Evolutionary conservation across 2,329 filamentous ascomycete genomes (phyloP), one percentile per base, ranked within the genome.

Genomic region (Chrysosphaeria jannelii): DNA sequence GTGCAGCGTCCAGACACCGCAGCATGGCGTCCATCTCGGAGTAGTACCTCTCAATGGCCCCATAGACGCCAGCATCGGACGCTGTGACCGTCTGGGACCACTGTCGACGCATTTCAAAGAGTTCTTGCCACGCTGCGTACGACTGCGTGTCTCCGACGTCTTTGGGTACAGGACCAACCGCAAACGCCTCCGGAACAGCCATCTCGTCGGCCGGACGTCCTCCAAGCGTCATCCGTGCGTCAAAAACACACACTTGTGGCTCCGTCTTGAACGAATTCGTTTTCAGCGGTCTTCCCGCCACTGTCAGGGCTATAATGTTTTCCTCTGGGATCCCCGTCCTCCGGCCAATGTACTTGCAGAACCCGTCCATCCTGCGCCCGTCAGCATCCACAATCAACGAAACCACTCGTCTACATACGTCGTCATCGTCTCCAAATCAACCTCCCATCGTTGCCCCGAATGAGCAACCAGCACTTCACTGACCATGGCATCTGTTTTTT

Each of bases 391-490:
- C n/a, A n/a, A n/a, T n/a, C n/a, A n/a, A n/a, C n/a, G n/a, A n/a
- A n/a, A n/a, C n/a, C n/a, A n/a, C n/a, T n/a, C n/a, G n/a, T n/a
- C n/a, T n/a, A n/a, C n/a, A n/a, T n/a, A n/a, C n/a, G n/a, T n/a
- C n/a, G n/a, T n/a, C n/a, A n/a, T n/a, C n/a, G n/a, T n/a, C n/a
- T n/a, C n/a, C n/a, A n/a, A n/a, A n/a, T n/a, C n/a, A n/a, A n/a
- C n/a, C n/a, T n/a, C n/a, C n/a, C n/a, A n/a, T n/a, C n/a, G n/a
- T 54, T 76, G 68, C 53, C 81, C 81, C 46, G 72, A 78, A 50
- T 89, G 79, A 57, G 76, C 78, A 42, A 90, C 68, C 53, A 76
- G 74, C 47, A 90, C 67, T 50, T 75, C 65, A 43, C 81, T 62
- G 51, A 74, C 71, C 76, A 89, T 89, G n/a, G n/a, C n/a, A n/a